phyloP scores from a whole-genome alignment of 441 rosid species.

The Heliophila coronopifolia region DNA sequence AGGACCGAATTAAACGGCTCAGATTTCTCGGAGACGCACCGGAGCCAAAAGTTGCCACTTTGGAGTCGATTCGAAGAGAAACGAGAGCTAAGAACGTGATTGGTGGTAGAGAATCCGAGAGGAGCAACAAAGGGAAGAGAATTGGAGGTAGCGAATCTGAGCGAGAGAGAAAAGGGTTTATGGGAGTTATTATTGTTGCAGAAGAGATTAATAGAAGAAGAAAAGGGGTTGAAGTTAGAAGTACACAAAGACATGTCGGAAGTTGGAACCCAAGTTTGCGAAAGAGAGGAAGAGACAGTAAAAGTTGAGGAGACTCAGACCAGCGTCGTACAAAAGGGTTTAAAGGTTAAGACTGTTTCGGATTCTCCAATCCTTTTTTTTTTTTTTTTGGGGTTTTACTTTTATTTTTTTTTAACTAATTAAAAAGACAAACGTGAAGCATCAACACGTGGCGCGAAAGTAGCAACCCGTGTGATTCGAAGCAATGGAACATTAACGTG shows the following conservation, averaged over 20 bases:
- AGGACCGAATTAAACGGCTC: conserved; percentile 24
- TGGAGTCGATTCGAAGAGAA: conserved; percentile 6
- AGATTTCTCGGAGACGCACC: conserved; percentile 28
- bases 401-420: too few relatives aligned
- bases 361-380: too few relatives aligned
- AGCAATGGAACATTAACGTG: neutral
- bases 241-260: conserved; percentile 25
- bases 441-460: conserved; percentile 16
- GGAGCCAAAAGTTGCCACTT: conserved; percentile 14
- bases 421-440: neutral
- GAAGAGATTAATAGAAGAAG: conserved; percentile 29
- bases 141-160: conserved; percentile 19
- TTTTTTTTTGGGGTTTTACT: too few relatives aligned
- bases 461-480: conserved; percentile 1
- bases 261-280: conserved; percentile 6
- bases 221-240: conserved; percentile 15
- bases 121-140: conserved; percentile 20
- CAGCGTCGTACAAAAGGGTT: conserved; percentile 19
- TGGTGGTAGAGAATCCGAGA: conserved; percentile 22
- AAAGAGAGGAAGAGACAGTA: conserved; percentile 13
- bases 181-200: conserved; percentile 6
- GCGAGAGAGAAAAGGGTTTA: conserved; percentile 25
- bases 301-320: conserved; percentile 11
- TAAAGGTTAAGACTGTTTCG: too few relatives aligned
- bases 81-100: conserved; percentile 8